Percentiles rank a stretch among this genome's conserved stretches.
Conservation (phyloP, 2,329 filamentous ascomycete species). For the Penicillium italicum region DNA sequence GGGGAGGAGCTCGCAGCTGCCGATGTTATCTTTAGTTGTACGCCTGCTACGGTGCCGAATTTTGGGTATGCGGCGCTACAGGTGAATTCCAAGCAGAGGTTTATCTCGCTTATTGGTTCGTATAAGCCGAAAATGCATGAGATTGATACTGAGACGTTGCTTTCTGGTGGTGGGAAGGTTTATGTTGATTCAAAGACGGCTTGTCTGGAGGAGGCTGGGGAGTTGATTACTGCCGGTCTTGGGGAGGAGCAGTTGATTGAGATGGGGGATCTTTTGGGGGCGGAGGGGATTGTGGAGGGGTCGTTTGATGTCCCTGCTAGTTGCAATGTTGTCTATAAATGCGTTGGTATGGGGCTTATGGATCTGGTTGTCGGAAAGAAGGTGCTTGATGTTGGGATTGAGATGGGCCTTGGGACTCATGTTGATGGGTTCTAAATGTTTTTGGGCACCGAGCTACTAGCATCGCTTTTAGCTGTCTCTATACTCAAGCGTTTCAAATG, state of each 20-base stretch:
- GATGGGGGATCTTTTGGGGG: conserved; percentile 40
- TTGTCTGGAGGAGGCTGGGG: conserved; percentile 47
- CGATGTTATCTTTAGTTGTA: conserved; percentile 51
- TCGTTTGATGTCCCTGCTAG: conserved; percentile 27
- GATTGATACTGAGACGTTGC: conserved; percentile 44
- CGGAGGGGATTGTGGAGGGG: conserved; percentile 7
- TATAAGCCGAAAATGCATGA: conserved; percentile 55
- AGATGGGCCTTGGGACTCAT: conserved; percentile 32
- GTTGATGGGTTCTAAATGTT: conserved; percentile 37
- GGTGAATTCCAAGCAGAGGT: conserved; percentile 38
- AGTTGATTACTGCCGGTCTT: conserved; percentile 44
- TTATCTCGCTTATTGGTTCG: conserved; percentile 52
- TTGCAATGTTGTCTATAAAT: conserved; percentile 49
- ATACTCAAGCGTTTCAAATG: neutral
- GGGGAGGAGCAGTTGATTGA: conserved; percentile 40
- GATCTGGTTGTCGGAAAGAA: conserved; percentile 47
- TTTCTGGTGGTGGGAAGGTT: conserved; percentile 60
- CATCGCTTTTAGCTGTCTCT: neutral
- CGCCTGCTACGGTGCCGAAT: conserved; percentile 45
- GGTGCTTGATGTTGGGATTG: conserved; percentile 37
- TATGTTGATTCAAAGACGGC: conserved; percentile 59
- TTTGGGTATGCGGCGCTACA: conserved; percentile 41
- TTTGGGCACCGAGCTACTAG: neutral
- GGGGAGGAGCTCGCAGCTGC: conserved; percentile 30
- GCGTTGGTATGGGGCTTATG: conserved; percentile 52